Percentiles rank a stretch among this genome's conserved stretches.
Evolutionary conservation across 257 asterid species (phyloP).

Genomic region (Fraxinus quadrangulata): DNA sequence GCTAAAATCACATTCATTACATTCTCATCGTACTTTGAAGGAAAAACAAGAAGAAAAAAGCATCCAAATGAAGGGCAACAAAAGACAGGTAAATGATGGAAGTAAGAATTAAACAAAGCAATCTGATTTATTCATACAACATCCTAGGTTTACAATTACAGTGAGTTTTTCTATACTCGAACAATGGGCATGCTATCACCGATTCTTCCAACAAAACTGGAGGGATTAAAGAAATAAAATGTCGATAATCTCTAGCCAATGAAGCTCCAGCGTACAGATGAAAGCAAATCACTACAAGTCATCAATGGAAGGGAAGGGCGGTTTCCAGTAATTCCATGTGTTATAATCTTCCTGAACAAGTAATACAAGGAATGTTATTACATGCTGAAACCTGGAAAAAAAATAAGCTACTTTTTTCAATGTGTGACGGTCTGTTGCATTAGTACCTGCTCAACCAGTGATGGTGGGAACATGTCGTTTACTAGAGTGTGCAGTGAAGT

Average conservation of each 20-base stretch:
- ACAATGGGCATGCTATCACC: constrained; percentile 20
- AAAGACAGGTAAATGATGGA: background rate
- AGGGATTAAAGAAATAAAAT: background rate
- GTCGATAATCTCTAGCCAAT: constrained; percentile 27
- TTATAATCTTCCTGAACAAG: constrained; percentile 56
- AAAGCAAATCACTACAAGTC: constrained; percentile 39
- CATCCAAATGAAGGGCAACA: background rate
- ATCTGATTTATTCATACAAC: constrained; percentile 26
- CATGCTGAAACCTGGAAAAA: background rate
- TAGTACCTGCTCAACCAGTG: constrained; percentile 89
- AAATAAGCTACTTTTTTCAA: background rate
- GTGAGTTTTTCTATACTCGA: constrained; percentile 25
- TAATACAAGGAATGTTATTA: background rate
- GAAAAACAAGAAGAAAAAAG: background rate
- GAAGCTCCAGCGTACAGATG: constrained; percentile 1
- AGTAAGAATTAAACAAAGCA: background rate
- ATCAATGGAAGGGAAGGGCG: constrained; percentile 70
- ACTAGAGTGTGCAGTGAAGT: constrained; percentile 92
- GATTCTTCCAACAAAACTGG: constrained; percentile 21
- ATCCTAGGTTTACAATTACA: constrained; percentile 32
- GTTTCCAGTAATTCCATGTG: constrained; percentile 89
- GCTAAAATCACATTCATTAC: background rate
- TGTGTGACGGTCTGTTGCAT: background rate
- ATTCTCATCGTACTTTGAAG: background rate
- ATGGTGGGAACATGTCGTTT: constrained; percentile 96